Evolutionary conservation across 1,284 basidiomycete genomes (phyloP), one percentile per base, ranked within the genome.

Genomic region (Lentinula novae-zelandiae): DNA sequence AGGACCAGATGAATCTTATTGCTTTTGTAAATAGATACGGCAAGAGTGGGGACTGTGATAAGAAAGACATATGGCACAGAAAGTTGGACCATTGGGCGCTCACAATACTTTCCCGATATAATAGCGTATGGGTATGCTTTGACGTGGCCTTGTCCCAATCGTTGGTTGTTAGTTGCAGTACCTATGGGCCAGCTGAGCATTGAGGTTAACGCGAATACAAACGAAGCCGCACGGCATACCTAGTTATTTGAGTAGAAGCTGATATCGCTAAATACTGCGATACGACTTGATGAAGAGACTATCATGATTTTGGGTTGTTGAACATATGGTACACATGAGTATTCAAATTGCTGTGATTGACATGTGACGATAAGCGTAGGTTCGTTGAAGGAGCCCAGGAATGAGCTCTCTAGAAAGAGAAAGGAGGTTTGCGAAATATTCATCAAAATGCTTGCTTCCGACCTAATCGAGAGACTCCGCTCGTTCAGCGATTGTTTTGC

Each of bases 21-120:
- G 5, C 5, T 33, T 50, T 31, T 22, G 42, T 22, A 5, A n/a
- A 1, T 50, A 15, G 13, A 50, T 15, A 33, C 8, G 20, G 10
- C 20, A 22, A 27, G 49, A 20, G 13, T n/a, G 20, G 10, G 12
- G 52, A 10, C 27, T 27, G 31, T 52, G 6, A 34, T 12, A 7
- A 53, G 20, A 13, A 40, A 44, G 53, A 54, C 53, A 54, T 54
- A 54, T 54, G 53, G 53, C 39, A 53, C 22, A 27, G 3, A 54
- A 42, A 27, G n/a, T 8, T 40, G 22, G 39, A 54, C 36, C 38
- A 39, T 17, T 27, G 5, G 36, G 22, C 36, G 5, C 12, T 40
- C 22, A 38, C 36, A 17, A 22, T 22, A 39, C 36, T 20, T 13
- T 40, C n/a, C 39, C 53, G 17, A 22, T 31, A 42, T 20, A 6